These are phyloP conservation scores for Fusarium sterilihyphosum DNA, from an alignment of 2,329 filamentous ascomycete species.

Conservation along the genomic window DNA sequence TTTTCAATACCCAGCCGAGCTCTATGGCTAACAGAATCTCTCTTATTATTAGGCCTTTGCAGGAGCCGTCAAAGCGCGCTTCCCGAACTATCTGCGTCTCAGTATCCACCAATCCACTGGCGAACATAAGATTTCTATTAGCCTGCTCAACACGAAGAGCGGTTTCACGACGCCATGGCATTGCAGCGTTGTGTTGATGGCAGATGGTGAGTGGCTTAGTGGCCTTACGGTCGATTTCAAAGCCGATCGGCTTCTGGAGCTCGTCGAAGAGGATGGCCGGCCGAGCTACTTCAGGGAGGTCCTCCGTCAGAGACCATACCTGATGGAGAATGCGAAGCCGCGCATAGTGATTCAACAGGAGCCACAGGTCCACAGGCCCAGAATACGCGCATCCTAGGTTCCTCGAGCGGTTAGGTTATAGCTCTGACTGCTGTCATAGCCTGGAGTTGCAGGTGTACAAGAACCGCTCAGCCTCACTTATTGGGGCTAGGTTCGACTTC, in stretches of 20 bases:
- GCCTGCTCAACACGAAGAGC: slow-evolving; percentile 45
- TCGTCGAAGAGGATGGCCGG: not conserved
- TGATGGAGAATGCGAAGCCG: not conserved
- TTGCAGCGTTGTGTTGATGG: slow-evolving; percentile 27
- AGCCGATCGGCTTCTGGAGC: not conserved
- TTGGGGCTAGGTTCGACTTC: not conserved
- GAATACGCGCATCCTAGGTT: not conserved
- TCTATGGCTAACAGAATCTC: not conserved
- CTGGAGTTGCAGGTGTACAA: not conserved
- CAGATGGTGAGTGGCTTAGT: not conserved
- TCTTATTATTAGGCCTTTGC: slow-evolving; percentile 42
- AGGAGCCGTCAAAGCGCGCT: slow-evolving; percentile 38
- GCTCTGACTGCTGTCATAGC: not conserved
- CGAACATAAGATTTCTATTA: slow-evolving; percentile 42
- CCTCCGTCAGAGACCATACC: not conserved
- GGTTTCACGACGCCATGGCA: slow-evolving; percentile 48
- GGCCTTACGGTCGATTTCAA: slow-evolving; percentile 1
- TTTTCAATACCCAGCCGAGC: fast-evolving
- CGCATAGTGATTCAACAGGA: not conserved
- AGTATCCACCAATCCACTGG: slow-evolving; percentile 45
- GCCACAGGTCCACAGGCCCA: not conserved
- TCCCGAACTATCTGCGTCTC: slow-evolving; percentile 43
- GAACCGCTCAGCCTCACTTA: not conserved
- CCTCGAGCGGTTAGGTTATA: not conserved
- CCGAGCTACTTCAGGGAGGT: not conserved